A percentile compares a stretch with the other conserved stretches of the same genome.
phyloP scores from a whole-genome alignment of 2,329 filamentous ascomycete genomes.

The Fusarium continuum region DNA sequence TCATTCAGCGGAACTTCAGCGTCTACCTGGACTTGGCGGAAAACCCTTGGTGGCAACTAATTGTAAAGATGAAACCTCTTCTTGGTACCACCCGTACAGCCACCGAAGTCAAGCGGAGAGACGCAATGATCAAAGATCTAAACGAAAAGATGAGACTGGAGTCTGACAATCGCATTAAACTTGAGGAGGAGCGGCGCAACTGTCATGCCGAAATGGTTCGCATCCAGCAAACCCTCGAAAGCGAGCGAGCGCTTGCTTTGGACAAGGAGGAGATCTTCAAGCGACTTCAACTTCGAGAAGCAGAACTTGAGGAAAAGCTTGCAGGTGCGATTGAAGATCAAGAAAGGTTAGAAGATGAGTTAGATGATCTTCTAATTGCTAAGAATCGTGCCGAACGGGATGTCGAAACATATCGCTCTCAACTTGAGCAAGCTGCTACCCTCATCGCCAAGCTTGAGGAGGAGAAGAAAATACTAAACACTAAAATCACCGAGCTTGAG shows the following conservation, averaged over 20 bases:
- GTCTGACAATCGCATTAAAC: constrained; percentile 74
- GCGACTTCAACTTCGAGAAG: constrained; percentile 89
- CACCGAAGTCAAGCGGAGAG: constrained; percentile 91
- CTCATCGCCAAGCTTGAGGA: constrained; percentile 87
- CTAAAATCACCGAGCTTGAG: constrained; percentile 75
- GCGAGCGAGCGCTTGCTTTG: constrained; percentile 90
- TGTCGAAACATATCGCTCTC: constrained; percentile 77
- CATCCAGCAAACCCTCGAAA: constrained; percentile 93
- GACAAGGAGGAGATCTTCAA: constrained; percentile 99
- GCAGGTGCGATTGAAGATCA: constrained; percentile 93
- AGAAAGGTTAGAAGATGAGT: constrained; percentile 90
- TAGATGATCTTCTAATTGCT: constrained; percentile 86
- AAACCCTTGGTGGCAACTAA: constrained; percentile 97
- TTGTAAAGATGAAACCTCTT: constrained; percentile 93
- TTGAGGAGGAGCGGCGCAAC: constrained; percentile 91
- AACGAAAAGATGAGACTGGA: constrained; percentile 86
- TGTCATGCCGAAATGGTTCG: constrained; percentile 87
- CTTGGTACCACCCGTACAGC: constrained; percentile 91
- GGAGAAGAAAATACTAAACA: constrained; percentile 80
- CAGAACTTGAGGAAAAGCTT: constrained; percentile 91
- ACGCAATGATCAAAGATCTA: constrained; percentile 90
- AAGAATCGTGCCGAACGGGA: constrained; percentile 91
- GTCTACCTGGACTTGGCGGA: constrained; percentile 89
- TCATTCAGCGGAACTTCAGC: constrained; percentile 94
- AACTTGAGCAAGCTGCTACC: constrained; percentile 89